Evolutionary conservation across 257 asterid species (phyloP).

Genomic region (Anisodus acutangulus): DNA sequence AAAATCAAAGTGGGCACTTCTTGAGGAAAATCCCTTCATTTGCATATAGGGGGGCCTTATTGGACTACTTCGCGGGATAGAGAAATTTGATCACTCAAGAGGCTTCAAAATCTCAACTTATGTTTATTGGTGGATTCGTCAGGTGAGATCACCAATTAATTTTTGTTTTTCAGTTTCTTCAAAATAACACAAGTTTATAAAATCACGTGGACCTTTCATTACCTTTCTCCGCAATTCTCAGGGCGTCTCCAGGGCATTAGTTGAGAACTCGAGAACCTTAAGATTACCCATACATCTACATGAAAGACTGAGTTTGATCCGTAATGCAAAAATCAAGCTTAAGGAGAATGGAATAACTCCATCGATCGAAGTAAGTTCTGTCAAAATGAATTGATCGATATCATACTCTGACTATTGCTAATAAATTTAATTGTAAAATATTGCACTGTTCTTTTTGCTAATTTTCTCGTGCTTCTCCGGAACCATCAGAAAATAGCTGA

Average conservation of each 20-base stretch:
- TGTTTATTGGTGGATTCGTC: constrained; percentile 99
- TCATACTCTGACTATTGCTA: constrained; percentile 7
- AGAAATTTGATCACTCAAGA: constrained; percentile 88
- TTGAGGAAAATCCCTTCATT: constrained; percentile 32
- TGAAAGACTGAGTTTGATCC: constrained; percentile 78
- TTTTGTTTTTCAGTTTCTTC: not conserved
- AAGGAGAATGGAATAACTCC: constrained; percentile 85
- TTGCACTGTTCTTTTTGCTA: not conserved
- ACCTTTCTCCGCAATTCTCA: constrained; percentile 31
- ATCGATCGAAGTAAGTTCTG: constrained; percentile 67
- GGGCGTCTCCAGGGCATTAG: constrained; percentile 93
- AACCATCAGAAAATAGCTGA: constrained; percentile 81
- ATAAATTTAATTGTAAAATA: not conserved
- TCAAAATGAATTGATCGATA: constrained; percentile 4
- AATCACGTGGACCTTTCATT: not conserved
- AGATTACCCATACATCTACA: constrained; percentile 86
- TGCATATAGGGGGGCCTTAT: constrained; percentile 81
- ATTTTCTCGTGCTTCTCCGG: not conserved
- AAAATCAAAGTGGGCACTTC: not conserved
- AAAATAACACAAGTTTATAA: not conserved
- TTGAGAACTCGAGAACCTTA: constrained; percentile 82
- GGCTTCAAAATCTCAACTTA: constrained; percentile 98
- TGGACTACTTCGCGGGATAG: constrained; percentile 94
- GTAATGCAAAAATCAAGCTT: constrained; percentile 81
- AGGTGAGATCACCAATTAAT: constrained; percentile 51